Evolutionary conservation across 768 basidiomycete genomes (phyloP), one percentile per base, ranked within the genome.

Genomic region (Lenzites betulinus): DNA sequence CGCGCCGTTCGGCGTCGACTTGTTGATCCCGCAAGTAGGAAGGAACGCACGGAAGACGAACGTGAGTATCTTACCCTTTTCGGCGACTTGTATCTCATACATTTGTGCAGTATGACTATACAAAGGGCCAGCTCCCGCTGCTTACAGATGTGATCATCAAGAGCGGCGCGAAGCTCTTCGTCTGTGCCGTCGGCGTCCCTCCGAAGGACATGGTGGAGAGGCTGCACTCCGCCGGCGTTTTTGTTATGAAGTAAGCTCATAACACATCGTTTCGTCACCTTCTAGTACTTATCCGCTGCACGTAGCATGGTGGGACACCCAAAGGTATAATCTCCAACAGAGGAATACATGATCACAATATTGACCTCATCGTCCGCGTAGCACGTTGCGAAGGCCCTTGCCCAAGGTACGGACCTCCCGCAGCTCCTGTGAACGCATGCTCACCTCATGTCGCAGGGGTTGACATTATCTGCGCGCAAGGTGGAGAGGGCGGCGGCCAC

Each of bases 401-500:
- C 85, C 9, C 87, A 86, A 73, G 89, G 87, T 82, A 44, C 55
- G 62, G 50, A 12, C 25, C 9, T 39, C 15, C 44, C 53, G 7
- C n/a, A 15, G 9, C n/a, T 38, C 2, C 7, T 23, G 36, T 11
- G 13, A 25, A 0, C 20, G 26, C 16, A 23, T 22, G 13, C 26
- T 51, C 5, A 13, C 54, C 26, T 26, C 28, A 16, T 15, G 20
- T 23, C 25, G 3, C 65, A 81, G 91, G 92, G n/a, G 91, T 93
- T 16, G 93, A 95, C 66, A 84, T 95, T 61, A 93, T 95, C 48
- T 92, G 93, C 69, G 92, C 90, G 1, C 92, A 92, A 71, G 90
- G 89, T 35, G 91, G 90, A 18, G 92, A 93, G 73, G 93, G 92
- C 20, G 92, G 93, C 26, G 93, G 92, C 13, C 93, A 94, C 75